Conservation (phyloP, 139 green algal genomes). For the Auxenochlorella protothecoides region DNA sequence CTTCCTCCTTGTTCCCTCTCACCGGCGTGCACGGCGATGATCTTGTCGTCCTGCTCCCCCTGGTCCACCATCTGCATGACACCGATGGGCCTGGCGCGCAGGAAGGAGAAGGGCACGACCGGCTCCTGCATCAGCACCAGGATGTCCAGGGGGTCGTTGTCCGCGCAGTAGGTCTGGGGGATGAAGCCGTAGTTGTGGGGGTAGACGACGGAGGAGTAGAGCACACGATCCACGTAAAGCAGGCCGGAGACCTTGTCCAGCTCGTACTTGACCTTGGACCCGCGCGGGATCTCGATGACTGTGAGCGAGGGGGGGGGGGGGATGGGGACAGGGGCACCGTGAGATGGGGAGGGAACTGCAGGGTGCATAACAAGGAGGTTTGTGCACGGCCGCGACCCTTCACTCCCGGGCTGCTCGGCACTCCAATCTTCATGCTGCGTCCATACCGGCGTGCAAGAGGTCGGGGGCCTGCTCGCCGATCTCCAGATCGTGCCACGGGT, state of each 20-base stretch:
- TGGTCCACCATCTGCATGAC: conserved; percentile 95
- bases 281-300: conserved; percentile 88
- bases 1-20: not conserved
- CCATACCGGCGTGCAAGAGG: conserved; percentile 46
- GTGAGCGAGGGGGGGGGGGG: not conserved
- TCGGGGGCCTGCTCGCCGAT: conserved; percentile 62
- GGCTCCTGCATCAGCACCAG: conserved; percentile 88
- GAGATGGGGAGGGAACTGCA: too few relatives aligned
- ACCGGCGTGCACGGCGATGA: conserved; percentile 21
- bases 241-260: conserved; percentile 78
- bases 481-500: conserved; percentile 74
- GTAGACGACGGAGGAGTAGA: conserved; percentile 92
- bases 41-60: conserved; percentile 76
- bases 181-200: conserved; percentile 95
- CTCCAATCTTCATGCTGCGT: too few relatives aligned
- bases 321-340: not conserved
- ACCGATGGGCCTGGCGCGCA: conserved; percentile 77
- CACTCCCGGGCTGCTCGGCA: too few relatives aligned
- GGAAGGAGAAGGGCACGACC: conserved; percentile 80
- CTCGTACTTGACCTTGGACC: conserved; percentile 91
- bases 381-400: too few relatives aligned
- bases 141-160: conserved; percentile 87
- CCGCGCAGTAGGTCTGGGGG: conserved; percentile 81
- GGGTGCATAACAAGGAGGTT: too few relatives aligned
- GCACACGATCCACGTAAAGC: conserved; percentile 77